These are phyloP conservation scores for Chlamydomonas sphaeroides DNA, from an alignment of 139 green algal species.

Conservation along the genomic window DNA sequence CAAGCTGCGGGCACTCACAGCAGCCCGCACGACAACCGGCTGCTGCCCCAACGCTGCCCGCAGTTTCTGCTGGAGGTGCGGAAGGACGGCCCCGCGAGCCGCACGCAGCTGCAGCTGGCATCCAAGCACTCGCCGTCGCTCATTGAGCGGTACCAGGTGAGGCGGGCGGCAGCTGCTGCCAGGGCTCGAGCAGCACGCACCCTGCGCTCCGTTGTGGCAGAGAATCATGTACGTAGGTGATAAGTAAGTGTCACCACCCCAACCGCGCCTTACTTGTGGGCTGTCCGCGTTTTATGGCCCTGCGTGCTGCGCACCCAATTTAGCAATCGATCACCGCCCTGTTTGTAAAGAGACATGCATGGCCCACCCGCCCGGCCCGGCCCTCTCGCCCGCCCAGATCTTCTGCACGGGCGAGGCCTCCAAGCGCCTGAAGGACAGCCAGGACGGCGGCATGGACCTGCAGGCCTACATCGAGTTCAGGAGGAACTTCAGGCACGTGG, in stretches of 20 bases:
- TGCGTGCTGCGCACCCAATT: no score
- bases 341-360: no score
- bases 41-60: background rate
- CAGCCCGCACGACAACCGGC: no score
- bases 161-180: background rate
- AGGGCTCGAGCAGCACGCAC: no score
- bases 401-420: conserved; percentile 38
- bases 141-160: conserved; percentile 48
- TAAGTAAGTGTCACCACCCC: no score
- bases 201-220: no score
- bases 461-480: conserved; percentile 54
- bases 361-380: no score
- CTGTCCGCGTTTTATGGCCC: no score
- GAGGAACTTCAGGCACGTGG: conserved; percentile 26
- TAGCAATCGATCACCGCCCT: no score
- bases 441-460: conserved; percentile 43
- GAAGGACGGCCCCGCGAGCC: conserved; percentile 49
- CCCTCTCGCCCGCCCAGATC: conserved; percentile 19
- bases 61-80: conserved; percentile 53
- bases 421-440: conserved; percentile 47
- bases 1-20: no score
- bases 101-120: conserved; percentile 61
- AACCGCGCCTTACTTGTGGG: no score
- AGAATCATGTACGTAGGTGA: no score
- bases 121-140: conserved; percentile 38